phyloP scores from a whole-genome alignment of 2,329 filamentous ascomycete species.

The Hortaea werneckii region DNA sequence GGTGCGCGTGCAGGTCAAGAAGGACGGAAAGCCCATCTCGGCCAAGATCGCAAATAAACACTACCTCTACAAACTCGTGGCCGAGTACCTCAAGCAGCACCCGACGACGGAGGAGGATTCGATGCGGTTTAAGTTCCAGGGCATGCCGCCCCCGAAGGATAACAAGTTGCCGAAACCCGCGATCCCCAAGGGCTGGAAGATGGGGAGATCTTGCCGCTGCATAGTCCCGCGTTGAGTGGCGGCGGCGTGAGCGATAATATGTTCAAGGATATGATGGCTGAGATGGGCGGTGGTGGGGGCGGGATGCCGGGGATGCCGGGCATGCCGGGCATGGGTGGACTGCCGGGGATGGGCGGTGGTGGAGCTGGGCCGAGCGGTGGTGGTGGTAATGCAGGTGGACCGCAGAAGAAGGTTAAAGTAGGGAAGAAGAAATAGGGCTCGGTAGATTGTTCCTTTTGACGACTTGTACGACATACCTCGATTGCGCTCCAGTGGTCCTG shows the following conservation, averaged over 20 bases:
- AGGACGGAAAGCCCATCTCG: slow-evolving; percentile 43
- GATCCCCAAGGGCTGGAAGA: slow-evolving; percentile 78
- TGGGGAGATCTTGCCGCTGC: slow-evolving; percentile 75
- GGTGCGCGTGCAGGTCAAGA: slow-evolving; percentile 67
- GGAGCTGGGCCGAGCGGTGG: neutral
- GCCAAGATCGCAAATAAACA: slow-evolving; percentile 61
- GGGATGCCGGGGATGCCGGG: slow-evolving; percentile 19
- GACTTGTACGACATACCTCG: too few species aligned
- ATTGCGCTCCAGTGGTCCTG: too few species aligned
- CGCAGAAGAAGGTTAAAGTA: slow-evolving; percentile 22
- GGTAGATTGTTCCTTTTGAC: too few species aligned
- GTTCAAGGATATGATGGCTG: slow-evolving; percentile 92
- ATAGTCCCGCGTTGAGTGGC: slow-evolving; percentile 81
- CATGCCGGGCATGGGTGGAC: neutral
- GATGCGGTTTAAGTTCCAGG: slow-evolving; percentile 61
- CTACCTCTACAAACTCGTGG: slow-evolving; percentile 74
- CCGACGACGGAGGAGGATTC: slow-evolving; percentile 66
- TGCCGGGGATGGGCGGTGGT: slow-evolving; percentile 5
- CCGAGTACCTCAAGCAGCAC: slow-evolving; percentile 63
- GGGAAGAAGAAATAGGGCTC: slow-evolving; percentile 14
- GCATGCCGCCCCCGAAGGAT: slow-evolving; percentile 58
- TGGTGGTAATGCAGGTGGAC: slow-evolving; percentile 7
- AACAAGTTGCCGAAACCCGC: slow-evolving; percentile 40
- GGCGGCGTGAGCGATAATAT: slow-evolving; percentile 92
- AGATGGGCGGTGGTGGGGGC: slow-evolving; percentile 50